A percentile compares a stretch with the other conserved stretches of the same genome.
Conservation (phyloP, 257 asterid genomes). For the Fraxinus cuspidata region DNA sequence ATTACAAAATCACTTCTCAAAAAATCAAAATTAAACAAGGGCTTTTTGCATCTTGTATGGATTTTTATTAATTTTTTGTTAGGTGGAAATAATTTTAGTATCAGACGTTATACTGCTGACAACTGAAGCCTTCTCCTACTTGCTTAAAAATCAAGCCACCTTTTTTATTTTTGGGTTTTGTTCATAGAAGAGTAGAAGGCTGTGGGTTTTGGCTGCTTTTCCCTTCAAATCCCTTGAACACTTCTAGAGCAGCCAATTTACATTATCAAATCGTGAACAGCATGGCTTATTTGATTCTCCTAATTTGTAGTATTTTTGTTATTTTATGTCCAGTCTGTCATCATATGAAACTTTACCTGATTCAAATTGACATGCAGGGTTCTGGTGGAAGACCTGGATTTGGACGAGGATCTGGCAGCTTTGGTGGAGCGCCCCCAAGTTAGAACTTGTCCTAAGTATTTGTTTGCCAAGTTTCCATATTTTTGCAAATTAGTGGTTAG, state of each 20-base stretch:
- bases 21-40: no score
- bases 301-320: background rate
- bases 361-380: constrained; percentile 35
- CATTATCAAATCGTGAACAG: background rate
- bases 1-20: no score
- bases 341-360: background rate
- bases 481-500: constrained; percentile 20
- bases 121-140: background rate
- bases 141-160: background rate
- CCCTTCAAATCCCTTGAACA: background rate
- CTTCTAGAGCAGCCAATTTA: background rate
- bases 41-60: background rate
- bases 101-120: background rate
- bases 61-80: background rate
- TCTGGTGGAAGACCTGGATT: constrained; percentile 48
- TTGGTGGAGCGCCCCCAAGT: constrained; percentile 57
- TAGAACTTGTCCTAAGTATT: constrained; percentile 16
- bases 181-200: background rate
- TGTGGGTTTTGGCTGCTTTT: background rate
- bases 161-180: background rate
- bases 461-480: background rate
- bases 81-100: background rate
- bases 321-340: background rate
- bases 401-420: constrained; percentile 58
- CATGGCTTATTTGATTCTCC: background rate